A percentile compares a stretch with the other conserved stretches of the same genome.
These are phyloP conservation scores for Kuraishia floccosa DNA, from an alignment of 805 yeast species.

Conservation along the genomic window DNA sequence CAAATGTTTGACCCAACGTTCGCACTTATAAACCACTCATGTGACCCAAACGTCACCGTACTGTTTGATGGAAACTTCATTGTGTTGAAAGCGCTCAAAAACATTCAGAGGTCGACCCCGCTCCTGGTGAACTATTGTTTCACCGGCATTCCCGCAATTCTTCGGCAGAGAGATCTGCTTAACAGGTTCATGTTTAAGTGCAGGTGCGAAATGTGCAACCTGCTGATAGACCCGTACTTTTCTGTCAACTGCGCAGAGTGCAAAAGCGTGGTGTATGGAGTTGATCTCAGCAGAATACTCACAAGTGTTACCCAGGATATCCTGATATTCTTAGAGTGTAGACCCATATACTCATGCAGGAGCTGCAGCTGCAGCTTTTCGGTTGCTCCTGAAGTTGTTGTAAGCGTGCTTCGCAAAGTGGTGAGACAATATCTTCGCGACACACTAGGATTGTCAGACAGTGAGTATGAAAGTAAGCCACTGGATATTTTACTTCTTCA, in stretches of 20 bases:
- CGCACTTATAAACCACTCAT: slow-evolving; percentile 27
- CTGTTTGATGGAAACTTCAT: slow-evolving; percentile 11
- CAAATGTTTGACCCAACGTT: slow-evolving; percentile 22
- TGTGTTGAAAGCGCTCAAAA: slow-evolving; percentile 9
- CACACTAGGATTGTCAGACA: no score
- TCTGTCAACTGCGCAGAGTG: slow-evolving; percentile 16
- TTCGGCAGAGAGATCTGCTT: slow-evolving; percentile 16
- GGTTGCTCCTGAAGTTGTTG: no score
- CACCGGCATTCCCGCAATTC: slow-evolving; percentile 14
- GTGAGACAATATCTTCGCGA: no score
- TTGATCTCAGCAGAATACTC: no score
- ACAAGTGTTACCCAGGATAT: no score
- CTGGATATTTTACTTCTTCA: no score
- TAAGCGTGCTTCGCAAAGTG: no score
- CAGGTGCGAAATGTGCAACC: slow-evolving; percentile 17
- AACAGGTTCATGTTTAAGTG: slow-evolving; percentile 21
- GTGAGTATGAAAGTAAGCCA: no score
- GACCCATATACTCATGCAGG: no score
- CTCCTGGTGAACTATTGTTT: slow-evolving; percentile 19
- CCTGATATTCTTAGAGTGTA: no score
- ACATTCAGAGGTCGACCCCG: slow-evolving; percentile 13
- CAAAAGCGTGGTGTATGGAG: slow-evolving; percentile 5
- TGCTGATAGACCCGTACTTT: slow-evolving; percentile 14
- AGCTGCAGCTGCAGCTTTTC: no score
- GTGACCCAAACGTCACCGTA: slow-evolving; percentile 21